Evolutionary conservation across 2,329 filamentous ascomycete genomes (phyloP), one percentile per base, ranked within the genome.

Genomic region (Aureobasidium sp.): DNA sequence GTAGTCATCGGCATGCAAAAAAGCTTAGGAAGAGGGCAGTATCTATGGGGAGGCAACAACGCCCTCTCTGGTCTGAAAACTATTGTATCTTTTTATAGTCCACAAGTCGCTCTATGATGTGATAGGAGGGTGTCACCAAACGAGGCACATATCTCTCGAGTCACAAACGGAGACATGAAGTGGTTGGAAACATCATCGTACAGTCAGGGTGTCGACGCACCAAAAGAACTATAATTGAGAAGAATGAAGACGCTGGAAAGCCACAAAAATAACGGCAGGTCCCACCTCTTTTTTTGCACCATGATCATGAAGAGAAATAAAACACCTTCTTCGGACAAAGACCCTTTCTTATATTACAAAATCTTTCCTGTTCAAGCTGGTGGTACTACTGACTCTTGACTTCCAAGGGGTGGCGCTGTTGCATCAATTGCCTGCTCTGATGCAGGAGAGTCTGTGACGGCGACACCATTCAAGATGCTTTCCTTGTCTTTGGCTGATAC

Each of bases 401-500:
- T 58, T 40, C 43, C 55, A 4, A 23, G 5, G 8, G 42, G 42
- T 23, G 42, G 19, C 9, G 23, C 43, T 25, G 33, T 17, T 13
- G 55, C 31, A 17, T 58, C 55, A 3, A 31, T 29, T 9, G 43
- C 43, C 17, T 25, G 19, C 33, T 58, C 55, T 29, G 55, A 49
- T 29, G 43, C 43, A 3, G 55, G 55, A 11, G 55, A 58, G 42
- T 58, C 55, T 9, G 55, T 43, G 17, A 58, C 55, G 1, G 55
- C 55, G 3, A 49, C 42, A 10, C 55, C 55, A 13, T 58, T 42
- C 33, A 58, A 31, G 23, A 58, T 47, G 33, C 31, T 49, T 8
- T 58, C 55, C 21, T 40, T 58, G 43, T 47, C 55, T 43, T 58
- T 58, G 55, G 55, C 43, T 35, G 53, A 57, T n/a, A 46, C 53